A percentile compares a stretch with the other conserved stretches of the same genome.
phyloP scores from a whole-genome alignment of 2,329 filamentous ascomycete genomes.

The Colletotrichum lentis region DNA sequence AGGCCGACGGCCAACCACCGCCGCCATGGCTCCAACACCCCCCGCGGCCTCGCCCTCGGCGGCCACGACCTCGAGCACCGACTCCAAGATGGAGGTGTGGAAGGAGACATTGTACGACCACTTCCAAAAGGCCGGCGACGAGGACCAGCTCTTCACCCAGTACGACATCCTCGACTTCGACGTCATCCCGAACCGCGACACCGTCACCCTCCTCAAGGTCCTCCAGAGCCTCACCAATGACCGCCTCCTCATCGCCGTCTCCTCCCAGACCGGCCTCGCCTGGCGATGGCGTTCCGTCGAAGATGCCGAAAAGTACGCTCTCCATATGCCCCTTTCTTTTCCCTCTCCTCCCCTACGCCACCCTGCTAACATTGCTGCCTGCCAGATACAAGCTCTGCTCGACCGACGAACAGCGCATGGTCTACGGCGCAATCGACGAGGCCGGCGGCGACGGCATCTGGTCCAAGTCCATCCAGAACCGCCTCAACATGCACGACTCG shows the following conservation, averaged over 20 bases:
- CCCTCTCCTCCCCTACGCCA: background rate
- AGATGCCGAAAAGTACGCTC: constrained; percentile 68
- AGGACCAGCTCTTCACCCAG: constrained; percentile 63
- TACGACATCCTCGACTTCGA: constrained; percentile 65
- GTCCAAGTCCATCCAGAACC: constrained; percentile 83
- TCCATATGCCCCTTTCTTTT: background rate
- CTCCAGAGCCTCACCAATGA: constrained; percentile 68
- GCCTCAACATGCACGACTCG: constrained; percentile 83
- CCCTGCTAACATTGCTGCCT: background rate
- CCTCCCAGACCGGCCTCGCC: constrained; percentile 54
- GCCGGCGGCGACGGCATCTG: constrained; percentile 87
- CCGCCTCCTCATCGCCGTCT: constrained; percentile 63
- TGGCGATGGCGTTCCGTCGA: constrained; percentile 68
- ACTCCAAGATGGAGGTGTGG: constrained; percentile 58
- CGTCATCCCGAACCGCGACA: constrained; percentile 65
- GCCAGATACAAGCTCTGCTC: constrained; percentile 65
- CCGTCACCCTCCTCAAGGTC: constrained; percentile 62
- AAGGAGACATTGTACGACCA: constrained; percentile 67
- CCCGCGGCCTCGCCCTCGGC: constrained; percentile 34
- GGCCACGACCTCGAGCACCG: constrained; percentile 38
- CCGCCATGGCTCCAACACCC: constrained; percentile 29
- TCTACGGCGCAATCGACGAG: constrained; percentile 90
- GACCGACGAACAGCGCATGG: constrained; percentile 79
- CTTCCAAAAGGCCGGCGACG: constrained; percentile 59
- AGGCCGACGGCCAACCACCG: constrained; percentile 11